A percentile compares a stretch with the other conserved stretches of the same genome.
Conservation (phyloP, 2,329 filamentous ascomycete genomes). For the Penicillium sp. region DNA sequence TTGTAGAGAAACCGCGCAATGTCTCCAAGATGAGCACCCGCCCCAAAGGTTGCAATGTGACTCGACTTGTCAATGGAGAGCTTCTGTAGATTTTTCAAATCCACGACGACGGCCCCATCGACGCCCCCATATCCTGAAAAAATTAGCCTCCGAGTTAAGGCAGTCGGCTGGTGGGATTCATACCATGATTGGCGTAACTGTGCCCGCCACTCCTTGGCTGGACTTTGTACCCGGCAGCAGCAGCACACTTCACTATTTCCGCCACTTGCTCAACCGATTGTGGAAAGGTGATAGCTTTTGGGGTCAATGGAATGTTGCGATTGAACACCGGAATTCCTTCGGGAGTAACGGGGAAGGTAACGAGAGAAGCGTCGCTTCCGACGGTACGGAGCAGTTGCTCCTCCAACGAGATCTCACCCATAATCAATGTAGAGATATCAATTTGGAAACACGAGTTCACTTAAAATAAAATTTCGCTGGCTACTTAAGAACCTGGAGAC, state of each 20-base stretch:
- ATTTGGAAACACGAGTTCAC: no score
- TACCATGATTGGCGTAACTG: slow-evolving; percentile 52
- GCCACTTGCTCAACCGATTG: slow-evolving; percentile 43
- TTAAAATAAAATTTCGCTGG: no score
- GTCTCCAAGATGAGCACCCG: slow-evolving; percentile 30
- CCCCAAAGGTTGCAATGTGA: slow-evolving; percentile 30
- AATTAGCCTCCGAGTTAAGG: not conserved
- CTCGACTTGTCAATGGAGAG: slow-evolving; percentile 29
- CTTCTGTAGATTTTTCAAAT: slow-evolving; percentile 27
- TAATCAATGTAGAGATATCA: no score
- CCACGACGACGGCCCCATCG: slow-evolving; percentile 24
- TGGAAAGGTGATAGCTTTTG: slow-evolving; percentile 35
- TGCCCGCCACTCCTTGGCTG: slow-evolving; percentile 55
- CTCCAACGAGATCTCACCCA: no score
- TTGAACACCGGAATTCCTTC: not conserved
- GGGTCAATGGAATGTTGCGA: slow-evolving; percentile 11
- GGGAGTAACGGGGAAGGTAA: no score
- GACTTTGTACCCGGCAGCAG: slow-evolving; percentile 45
- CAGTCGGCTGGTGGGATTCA: slow-evolving; percentile 1
- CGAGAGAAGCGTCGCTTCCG: no score
- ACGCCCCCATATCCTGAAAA: slow-evolving; percentile 26
- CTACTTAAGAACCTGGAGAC: no score
- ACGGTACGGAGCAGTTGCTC: no score
- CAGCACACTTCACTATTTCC: slow-evolving; percentile 49
- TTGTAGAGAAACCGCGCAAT: no score